These are phyloP conservation scores for Cupressus sempervirens DNA, from an alignment of 75 land plant species.

Conservation along the genomic window DNA sequence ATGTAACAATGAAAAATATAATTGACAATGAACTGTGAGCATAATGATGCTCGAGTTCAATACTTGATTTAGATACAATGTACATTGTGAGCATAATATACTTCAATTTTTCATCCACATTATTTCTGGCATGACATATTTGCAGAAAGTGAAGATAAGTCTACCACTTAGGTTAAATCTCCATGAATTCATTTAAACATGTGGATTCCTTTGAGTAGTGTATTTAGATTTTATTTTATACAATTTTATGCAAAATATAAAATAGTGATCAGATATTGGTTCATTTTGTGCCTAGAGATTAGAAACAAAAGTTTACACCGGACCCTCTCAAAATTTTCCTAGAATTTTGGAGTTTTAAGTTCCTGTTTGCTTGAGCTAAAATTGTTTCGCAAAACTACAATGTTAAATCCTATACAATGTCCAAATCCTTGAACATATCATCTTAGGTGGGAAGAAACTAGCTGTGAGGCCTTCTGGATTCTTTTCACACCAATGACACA, in stretches of 20 bases:
- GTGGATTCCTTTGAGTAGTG: not conserved
- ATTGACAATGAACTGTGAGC: slow-evolving; percentile 78
- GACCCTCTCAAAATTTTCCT: not conserved
- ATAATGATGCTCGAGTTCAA: not conserved
- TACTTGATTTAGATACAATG: not conserved
- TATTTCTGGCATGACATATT: not conserved
- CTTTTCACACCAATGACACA: too few relatives aligned
- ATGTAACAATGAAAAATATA: slow-evolving; percentile 74
- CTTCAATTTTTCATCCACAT: not conserved
- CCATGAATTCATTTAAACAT: not conserved
- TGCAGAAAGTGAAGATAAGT: not conserved
- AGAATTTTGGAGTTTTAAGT: not conserved
- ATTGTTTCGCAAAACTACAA: not conserved
- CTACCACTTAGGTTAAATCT: not conserved
- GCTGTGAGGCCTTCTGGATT: not conserved
- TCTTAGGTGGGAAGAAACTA: not conserved
- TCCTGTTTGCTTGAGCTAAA: not conserved
- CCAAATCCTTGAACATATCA: not conserved
- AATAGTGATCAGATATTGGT: not conserved
- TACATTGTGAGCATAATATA: not conserved
- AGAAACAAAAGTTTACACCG: not conserved
- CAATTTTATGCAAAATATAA: not conserved
- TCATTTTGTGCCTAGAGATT: not conserved
- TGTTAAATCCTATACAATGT: not conserved
- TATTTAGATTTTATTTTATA: not conserved